A percentile compares a stretch with the other conserved stretches of the same genome.
These are phyloP conservation scores for Clavaria fumosa DNA, from an alignment of 768 basidiomycete genomes.

Conservation along the genomic window DNA sequence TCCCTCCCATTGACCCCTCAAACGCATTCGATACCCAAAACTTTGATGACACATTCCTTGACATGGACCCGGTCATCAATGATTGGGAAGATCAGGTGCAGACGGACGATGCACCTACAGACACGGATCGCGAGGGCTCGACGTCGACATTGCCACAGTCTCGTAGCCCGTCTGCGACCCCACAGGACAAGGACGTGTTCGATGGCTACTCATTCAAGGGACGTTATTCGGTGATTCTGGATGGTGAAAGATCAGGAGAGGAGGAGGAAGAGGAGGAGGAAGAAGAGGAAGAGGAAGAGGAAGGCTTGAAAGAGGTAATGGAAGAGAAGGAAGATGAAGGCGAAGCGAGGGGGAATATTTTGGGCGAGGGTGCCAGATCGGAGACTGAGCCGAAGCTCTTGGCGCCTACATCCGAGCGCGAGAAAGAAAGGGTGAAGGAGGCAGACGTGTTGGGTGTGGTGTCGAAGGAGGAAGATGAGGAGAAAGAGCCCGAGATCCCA, in stretches of 20 bases:
- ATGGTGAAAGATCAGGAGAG: slow-evolving; percentile 52
- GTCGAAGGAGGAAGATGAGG: slow-evolving; percentile 14
- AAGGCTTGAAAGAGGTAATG: too few species aligned
- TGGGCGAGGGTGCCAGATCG: too few species aligned
- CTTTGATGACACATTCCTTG: slow-evolving; percentile 93
- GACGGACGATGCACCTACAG: slow-evolving; percentile 58
- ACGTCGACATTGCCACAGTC: slow-evolving; percentile 71
- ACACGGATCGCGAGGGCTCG: slow-evolving; percentile 56
- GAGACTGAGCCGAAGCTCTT: too few species aligned
- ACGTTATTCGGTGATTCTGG: slow-evolving; percentile 62
- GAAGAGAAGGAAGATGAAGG: too few species aligned
- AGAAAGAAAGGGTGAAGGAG: too few species aligned
- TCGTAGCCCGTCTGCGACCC: slow-evolving; percentile 55
- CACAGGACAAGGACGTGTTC: slow-evolving; percentile 59
- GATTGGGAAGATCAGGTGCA: slow-evolving; percentile 51
- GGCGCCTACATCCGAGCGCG: too few species aligned
- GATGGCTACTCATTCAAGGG: slow-evolving; percentile 94
- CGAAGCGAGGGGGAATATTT: too few species aligned
- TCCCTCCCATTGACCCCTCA: slow-evolving; percentile 78
- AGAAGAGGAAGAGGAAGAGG: slow-evolving; percentile 29
- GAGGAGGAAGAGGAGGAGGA: slow-evolving; percentile 23
- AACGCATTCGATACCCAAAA: slow-evolving; percentile 95
- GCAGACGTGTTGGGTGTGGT: slow-evolving; percentile 28
- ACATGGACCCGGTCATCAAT: slow-evolving; percentile 87
- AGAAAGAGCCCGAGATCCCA: slow-evolving; percentile 25